phyloP scores from a whole-genome alignment of 768 basidiomycete genomes.

The Phylloporus sp. region DNA sequence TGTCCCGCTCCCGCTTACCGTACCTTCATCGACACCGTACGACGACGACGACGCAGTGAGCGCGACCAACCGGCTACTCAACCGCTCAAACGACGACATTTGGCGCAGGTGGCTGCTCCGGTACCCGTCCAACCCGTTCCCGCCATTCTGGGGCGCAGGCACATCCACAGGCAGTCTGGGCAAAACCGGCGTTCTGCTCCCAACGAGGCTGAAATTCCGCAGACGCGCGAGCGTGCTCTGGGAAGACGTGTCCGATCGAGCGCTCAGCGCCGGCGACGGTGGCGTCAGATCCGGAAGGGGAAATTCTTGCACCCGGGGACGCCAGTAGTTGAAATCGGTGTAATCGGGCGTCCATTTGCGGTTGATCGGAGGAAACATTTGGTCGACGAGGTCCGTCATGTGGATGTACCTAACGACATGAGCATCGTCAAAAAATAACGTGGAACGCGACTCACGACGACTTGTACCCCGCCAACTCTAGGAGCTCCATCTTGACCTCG shows the following conservation, averaged over 20 bases:
- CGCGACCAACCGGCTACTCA: conserved; percentile 54
- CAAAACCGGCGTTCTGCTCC: conserved; percentile 36
- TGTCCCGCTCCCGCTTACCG: conserved; percentile 32
- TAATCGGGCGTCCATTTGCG: conserved; percentile 85
- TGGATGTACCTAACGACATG: conserved; percentile 73
- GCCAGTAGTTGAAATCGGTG: conserved; percentile 98
- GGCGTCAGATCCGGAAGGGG: conserved; percentile 76
- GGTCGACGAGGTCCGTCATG: conserved; percentile 99
- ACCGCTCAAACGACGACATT: conserved; percentile 72
- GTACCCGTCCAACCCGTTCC: conserved; percentile 12
- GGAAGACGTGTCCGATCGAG: conserved; percentile 82
- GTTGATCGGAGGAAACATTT: conserved; percentile 97
- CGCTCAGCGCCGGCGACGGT: conserved; percentile 90
- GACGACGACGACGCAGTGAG: conserved; percentile 41
- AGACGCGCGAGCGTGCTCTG: conserved; percentile 69
- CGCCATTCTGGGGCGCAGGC: too few species aligned
- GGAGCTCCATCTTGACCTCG: conserved; percentile 93
- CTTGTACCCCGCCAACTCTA: conserved; percentile 96
- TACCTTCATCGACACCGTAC: conserved; percentile 22
- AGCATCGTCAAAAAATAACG: not conserved
- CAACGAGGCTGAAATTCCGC: conserved; percentile 73
- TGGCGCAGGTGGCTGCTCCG: conserved; percentile 52
- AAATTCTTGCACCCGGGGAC: conserved; percentile 70
- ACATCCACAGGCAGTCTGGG: conserved; percentile 26
- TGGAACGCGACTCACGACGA: conserved; percentile 61